Evolutionary conservation across 768 basidiomycete species (phyloP).

Genomic region (Trametes meyenii): DNA sequence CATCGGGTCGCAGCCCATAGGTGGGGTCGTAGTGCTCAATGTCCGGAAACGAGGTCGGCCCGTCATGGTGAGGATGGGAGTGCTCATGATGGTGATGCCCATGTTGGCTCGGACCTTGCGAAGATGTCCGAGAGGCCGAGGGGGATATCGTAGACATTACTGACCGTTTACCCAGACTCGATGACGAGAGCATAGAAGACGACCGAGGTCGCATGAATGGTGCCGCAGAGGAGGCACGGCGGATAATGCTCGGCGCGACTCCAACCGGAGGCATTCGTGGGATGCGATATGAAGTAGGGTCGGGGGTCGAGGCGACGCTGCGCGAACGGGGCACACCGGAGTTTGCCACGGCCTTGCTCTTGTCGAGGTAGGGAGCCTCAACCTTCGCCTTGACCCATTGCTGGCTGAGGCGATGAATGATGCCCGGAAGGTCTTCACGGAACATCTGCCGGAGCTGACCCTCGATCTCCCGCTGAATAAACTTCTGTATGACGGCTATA

Average conservation of each 20-base stretch:
- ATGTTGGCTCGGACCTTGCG: slow-evolving; percentile 24
- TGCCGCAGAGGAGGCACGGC: slow-evolving; percentile 15
- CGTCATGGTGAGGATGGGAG: slow-evolving; percentile 23
- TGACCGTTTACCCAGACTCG: slow-evolving; percentile 28
- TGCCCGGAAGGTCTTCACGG: slow-evolving; percentile 92
- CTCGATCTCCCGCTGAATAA: slow-evolving; percentile 97
- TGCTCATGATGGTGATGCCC: slow-evolving; percentile 32
- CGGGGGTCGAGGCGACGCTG: slow-evolving; percentile 23
- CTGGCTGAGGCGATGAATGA: slow-evolving; percentile 94
- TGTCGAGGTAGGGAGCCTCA: slow-evolving; percentile 83
- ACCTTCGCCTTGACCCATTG: slow-evolving; percentile 95
- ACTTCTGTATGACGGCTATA: slow-evolving; percentile 96
- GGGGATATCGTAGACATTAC: slow-evolving; percentile 17
- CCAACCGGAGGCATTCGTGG: slow-evolving; percentile 24
- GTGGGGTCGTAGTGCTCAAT: slow-evolving; percentile 95
- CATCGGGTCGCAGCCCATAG: slow-evolving; percentile 92
- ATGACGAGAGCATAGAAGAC: slow-evolving; percentile 24
- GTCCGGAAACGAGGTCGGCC: slow-evolving; percentile 48
- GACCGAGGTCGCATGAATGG: slow-evolving; percentile 27
- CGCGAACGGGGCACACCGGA: slow-evolving; percentile 26
- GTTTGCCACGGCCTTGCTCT: slow-evolving; percentile 30
- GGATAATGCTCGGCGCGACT: slow-evolving; percentile 21
- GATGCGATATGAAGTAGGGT: slow-evolving; percentile 22
- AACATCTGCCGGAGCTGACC: slow-evolving; percentile 98
- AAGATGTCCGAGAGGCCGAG: slow-evolving; percentile 12